Base-by-base conservation (phyloP, 768 basidiomycete genomes). In the Xerocomus brunneocitrinus region DNA sequence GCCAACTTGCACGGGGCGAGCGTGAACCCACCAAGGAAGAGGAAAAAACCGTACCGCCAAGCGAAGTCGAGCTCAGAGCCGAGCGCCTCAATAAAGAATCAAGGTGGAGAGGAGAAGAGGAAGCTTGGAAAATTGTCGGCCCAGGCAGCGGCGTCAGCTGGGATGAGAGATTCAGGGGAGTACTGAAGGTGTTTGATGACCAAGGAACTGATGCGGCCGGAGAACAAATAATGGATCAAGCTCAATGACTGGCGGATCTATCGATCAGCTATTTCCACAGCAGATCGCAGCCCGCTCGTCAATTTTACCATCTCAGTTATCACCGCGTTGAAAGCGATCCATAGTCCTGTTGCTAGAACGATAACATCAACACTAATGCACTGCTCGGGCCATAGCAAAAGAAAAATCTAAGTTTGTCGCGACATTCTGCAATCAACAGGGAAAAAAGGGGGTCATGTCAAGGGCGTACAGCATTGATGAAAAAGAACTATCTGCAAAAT, bases 21-120 rank as follows among this genome's bases (percentile, higher is more conserved):
- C 79, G 93, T 12, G 87, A 92, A 61, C 83, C 86, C n/a, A 95
- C 92, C 13, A 89, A 88, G 64, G 89, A 88, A 54, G 95, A 98
- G 69, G 61, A 70, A 41, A 76, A 76, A 13, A 79, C 87, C 60
- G 90, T 91, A 3, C 91, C 93, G 4, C 84, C 83, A 28, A 93
- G 88, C 1, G 92, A 98, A 71, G 86, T 90, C 22, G 91, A 97
- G 65, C 75, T 98, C 52, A 82, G 88, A 42, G 86, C 86, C 36
- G 93, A 98, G 71, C 76, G 95, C 59, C 68, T 93, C 68, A 87
- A 87, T 71, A 95, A 94, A 72, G 95, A 98, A 73, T 68, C 83
- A 60, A 76, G 83, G 61, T 98, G 95, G 95, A 79, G 82, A 42
- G 77, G 80, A 22, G 89, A 95, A 61, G 72, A 87, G 50, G 77